Base-by-base conservation (phyloP, 352 stramenopile genomes). In the Globisporangium nodosum region DNA sequence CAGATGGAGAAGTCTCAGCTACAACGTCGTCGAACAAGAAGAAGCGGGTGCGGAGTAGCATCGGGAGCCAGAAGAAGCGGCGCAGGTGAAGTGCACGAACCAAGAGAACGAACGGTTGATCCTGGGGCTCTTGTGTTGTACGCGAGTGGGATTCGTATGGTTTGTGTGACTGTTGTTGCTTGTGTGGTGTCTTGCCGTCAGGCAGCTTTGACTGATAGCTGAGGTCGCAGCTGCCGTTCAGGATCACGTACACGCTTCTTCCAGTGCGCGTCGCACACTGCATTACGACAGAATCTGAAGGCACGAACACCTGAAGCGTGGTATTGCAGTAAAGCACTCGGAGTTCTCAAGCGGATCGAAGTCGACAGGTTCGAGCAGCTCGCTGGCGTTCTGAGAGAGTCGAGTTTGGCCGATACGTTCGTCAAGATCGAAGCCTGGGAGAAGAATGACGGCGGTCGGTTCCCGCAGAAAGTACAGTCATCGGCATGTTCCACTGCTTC, bases 21-120 rank as follows among this genome's bases (percentile, higher is more conserved):
- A 20, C n/a, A 33, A 49, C 35, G 66, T 59, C 49, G 64, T 16
- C 16, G 68, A 67, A 9, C 47, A 69, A 57, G 30, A 66, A 72
- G 49, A 81, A 60, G 58, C 73, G 54, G 49, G 54, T 61, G 3
- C 61, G 54, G 31, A 55, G 55, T 8, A 76, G 56, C 61, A 66
- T 56, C 37, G 70, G 66, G 48, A 76, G 55, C 54, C 71, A 81
- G 54, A 89, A 89, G 64, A 64, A 71, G 18, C 68, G 78, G 35
- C 64, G 78, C 49, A 71, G 65, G 58, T 78, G 37, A 64, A 59
- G 16, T 30, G 24, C 63, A 74, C 0, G 52, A 61, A 37, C 24
- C 54, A 69, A 30, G 63, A 57, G 37, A 66, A 60, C 18, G 49
- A 27, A 16, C 49, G 46, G 58, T 35, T 27, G 24, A 27, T 27